These are phyloP conservation scores for Grosmannia huntii DNA, from an alignment of 2,329 filamentous ascomycete species.

Conservation along the genomic window DNA sequence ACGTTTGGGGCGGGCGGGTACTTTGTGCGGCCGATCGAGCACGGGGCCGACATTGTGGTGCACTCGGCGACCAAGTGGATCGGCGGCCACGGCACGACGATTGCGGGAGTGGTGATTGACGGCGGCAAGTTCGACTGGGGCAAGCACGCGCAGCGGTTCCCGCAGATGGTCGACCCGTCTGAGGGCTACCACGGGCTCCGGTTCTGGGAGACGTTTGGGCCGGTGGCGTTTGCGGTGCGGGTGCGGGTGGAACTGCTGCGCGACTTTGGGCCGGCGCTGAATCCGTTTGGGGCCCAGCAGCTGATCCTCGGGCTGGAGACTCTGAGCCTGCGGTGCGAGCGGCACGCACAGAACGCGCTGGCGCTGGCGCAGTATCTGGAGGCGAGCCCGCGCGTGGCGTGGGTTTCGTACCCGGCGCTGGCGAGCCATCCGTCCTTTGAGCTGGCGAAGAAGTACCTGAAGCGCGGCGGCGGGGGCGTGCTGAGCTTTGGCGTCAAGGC, in stretches of 20 bases:
- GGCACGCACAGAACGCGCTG: constrained; percentile 75
- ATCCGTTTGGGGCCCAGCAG: constrained; percentile 88
- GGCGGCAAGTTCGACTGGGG: constrained; percentile 92
- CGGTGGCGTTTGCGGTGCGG: constrained; percentile 70
- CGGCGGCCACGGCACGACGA: constrained; percentile 85
- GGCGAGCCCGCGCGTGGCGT: constrained; percentile 69
- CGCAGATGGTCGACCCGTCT: constrained; percentile 79
- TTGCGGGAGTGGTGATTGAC: constrained; percentile 77
- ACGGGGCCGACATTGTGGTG: constrained; percentile 87
- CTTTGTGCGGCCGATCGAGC: constrained; percentile 73
- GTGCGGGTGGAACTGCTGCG: constrained; percentile 82
- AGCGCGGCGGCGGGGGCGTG: constrained; percentile 76
- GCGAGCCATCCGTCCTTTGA: constrained; percentile 69
- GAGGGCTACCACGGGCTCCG: constrained; percentile 87
- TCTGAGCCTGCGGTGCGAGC: constrained; percentile 70
- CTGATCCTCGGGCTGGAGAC: constrained; percentile 84
- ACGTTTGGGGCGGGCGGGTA: constrained; percentile 91
- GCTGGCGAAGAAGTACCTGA: constrained; percentile 76
- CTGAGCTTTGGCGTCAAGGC: constrained; percentile 90
- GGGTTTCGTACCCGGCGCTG: constrained; percentile 90
- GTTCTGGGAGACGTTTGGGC: constrained; percentile 87
- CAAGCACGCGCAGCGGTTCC: constrained; percentile 70
- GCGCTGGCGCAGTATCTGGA: constrained; percentile 73
- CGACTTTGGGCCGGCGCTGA: constrained; percentile 71
- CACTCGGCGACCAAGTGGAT: constrained; percentile 98